Evolutionary conservation across 176 grass and related monocot species (phyloP), one percentile per base, ranked within the genome.

Genomic region (Puya raimondii): DNA sequence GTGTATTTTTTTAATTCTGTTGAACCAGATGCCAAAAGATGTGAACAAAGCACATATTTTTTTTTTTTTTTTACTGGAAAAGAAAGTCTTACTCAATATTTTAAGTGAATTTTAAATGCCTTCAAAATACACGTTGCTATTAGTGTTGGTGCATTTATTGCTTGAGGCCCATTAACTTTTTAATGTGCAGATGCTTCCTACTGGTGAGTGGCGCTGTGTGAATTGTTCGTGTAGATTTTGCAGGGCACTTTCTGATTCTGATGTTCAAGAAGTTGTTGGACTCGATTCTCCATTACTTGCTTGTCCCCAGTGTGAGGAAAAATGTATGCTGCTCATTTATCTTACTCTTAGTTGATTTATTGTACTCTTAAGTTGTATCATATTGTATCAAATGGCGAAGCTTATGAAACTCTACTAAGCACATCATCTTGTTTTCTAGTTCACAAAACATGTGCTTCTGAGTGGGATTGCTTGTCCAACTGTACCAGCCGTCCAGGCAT

Each of bases 201-300:
- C 90, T 80, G 94, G 91, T 63, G 80, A 93, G 22, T 99, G 94
- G 94, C 73, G 81, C 47, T 99, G 94, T 72, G 65, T 82, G 69
- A 92, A 93, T 69, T 99, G 94, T 53, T 86, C 72, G 3, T 99
- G 94, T 89, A 89, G 80, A 71, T 99, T 93, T 82, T 99, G 94
- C 83, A 79, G 76, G 61, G 84, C 76, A 68, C 74, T 84, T 73
- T 85, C 78, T 78, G 72, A 17, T 73, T 68, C 42, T 50, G 74
- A 77, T 64, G 33, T 51, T 75, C 63, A 70, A 70, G 80, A 85
- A 72, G 72, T 14, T 80, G 57, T 51, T 77, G 72, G 49, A 68
- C 48, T 66, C 68, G 80, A 82, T 74, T 81, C 70, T 80, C 80
- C 61, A 73, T 74, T 99, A 64, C 25, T n/a, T 71, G 76, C 74